These are phyloP conservation scores for Trametes cingulata DNA, from an alignment of 768 basidiomycete genomes.

Conservation along the genomic window DNA sequence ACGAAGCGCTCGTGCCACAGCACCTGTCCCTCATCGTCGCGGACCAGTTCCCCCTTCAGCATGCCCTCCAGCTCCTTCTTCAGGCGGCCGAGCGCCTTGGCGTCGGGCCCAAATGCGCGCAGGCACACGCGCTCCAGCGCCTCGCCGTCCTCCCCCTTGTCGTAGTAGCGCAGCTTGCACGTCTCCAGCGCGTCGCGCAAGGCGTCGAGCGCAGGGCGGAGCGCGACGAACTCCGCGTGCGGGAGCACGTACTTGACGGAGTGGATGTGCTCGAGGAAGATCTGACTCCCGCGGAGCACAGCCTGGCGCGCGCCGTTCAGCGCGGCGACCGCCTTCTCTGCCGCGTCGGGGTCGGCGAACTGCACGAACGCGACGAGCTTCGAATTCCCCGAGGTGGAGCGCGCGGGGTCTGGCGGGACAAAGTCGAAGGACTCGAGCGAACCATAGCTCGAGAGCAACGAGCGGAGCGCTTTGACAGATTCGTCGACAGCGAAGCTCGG, in stretches of 20 bases:
- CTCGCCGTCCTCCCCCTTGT: constrained; percentile 22
- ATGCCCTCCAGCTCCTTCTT: constrained; percentile 42
- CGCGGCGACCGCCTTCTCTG: constrained; percentile 33
- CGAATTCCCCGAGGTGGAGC: constrained; percentile 28
- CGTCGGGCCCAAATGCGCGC: constrained; percentile 41
- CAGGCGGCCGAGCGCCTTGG: constrained; percentile 35
- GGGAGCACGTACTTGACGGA: constrained; percentile 43
- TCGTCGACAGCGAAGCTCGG: constrained; percentile 38
- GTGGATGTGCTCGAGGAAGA: constrained; percentile 43
- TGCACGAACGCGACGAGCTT: constrained; percentile 46
- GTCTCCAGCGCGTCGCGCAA: constrained; percentile 30
- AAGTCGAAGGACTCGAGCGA: constrained; percentile 42
- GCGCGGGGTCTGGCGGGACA: constrained; percentile 29
- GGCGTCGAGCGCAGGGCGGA: constrained; percentile 40
- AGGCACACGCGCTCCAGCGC: constrained; percentile 36
- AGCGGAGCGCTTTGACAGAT: constrained; percentile 36
- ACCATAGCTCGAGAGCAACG: constrained; percentile 38
- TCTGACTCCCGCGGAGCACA: constrained; percentile 39
- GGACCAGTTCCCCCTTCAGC: constrained; percentile 41
- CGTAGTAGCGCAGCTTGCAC: constrained; percentile 39
- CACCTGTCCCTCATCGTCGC: constrained; percentile 28
- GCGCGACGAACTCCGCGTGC: constrained; percentile 33
- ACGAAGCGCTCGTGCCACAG: constrained; percentile 55
- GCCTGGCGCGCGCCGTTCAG: constrained; percentile 31
- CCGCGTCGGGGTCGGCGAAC: constrained; percentile 37